Conservation (phyloP, 768 basidiomycete species). For the Thelephora ganbajun region DNA sequence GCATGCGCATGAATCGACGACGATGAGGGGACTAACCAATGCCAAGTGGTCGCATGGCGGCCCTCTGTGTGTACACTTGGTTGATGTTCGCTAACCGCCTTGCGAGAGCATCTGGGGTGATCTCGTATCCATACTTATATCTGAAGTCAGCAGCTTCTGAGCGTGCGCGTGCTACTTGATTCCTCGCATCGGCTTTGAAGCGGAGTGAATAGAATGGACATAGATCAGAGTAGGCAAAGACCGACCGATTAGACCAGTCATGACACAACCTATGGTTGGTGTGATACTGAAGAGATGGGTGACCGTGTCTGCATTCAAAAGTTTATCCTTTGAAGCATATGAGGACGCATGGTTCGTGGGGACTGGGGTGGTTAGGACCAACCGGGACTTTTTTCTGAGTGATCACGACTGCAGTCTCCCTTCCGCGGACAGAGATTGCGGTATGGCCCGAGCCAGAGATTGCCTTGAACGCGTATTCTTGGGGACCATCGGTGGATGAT, state of each 20-base stretch:
- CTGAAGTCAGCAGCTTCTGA: constrained; percentile 85
- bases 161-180: constrained; percentile 79
- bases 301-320: constrained; percentile 86
- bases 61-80: constrained; percentile 96
- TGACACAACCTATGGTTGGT: constrained; percentile 91
- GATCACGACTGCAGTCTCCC: constrained; percentile 90
- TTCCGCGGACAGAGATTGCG: constrained; percentile 82
- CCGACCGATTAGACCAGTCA: constrained; percentile 93
- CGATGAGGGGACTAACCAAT: constrained; percentile 50
- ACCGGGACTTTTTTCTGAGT: constrained; percentile 99
- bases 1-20: neutral
- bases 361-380: constrained; percentile 19
- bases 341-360: neutral
- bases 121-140: constrained; percentile 96
- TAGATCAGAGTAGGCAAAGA: neutral
- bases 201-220: neutral
- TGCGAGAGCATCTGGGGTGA: constrained; percentile 92
- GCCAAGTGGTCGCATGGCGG: constrained; percentile 92
- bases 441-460: constrained; percentile 96
- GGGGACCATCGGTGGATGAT: neutral
- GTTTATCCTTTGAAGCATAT: constrained; percentile 68
- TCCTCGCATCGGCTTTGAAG: constrained; percentile 71
- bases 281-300: constrained; percentile 96
- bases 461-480: constrained; percentile 99
- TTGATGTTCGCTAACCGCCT: constrained; percentile 94